phyloP scores from a whole-genome alignment of 306 rosid genomes.

The Coriaria nepalensis region DNA sequence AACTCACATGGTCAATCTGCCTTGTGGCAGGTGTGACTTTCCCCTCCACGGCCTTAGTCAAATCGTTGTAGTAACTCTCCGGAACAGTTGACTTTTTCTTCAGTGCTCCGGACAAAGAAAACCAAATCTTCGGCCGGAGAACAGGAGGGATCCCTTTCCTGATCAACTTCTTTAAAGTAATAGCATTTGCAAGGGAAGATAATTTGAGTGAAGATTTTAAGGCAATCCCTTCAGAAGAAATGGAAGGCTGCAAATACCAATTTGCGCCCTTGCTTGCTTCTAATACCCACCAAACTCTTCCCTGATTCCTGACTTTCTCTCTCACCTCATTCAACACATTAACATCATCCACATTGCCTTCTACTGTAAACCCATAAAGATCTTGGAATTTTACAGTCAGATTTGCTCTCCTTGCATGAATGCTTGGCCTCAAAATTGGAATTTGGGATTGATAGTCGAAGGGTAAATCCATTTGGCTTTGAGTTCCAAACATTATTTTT shows the following conservation, averaged over 20 bases:
- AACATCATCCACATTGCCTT: conserved; percentile 98
- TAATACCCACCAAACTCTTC: conserved; percentile 94
- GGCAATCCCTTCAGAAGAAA: conserved; percentile 61
- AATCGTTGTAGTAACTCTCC: conserved; percentile 86
- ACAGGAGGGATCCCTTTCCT: conserved; percentile 94
- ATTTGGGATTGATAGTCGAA: conserved; percentile 72
- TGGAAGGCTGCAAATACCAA: conserved; percentile 78
- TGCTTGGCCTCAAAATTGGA: conserved; percentile 81
- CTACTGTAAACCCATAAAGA: conserved; percentile 86
- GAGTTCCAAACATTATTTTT: conserved; percentile 74
- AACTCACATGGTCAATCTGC: conserved; percentile 94
- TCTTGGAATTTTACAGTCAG: conserved; percentile 92
- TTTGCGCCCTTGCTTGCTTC: conserved; percentile 92
- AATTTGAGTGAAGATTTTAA: conserved; percentile 74
- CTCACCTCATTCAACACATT: conserved; percentile 93
- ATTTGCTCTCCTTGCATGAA: conserved; percentile 83
- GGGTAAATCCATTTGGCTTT: conserved; percentile 67
- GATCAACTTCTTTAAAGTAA: conserved; percentile 78
- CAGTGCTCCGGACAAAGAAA: conserved; percentile 84
- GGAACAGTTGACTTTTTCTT: conserved; percentile 98
- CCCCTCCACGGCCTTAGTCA: conserved; percentile 79
- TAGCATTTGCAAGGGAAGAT: conserved; percentile 66
- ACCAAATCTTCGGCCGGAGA: conserved; percentile 93
- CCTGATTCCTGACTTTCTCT: conserved; percentile 94
- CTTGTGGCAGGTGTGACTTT: conserved; percentile 92